A percentile compares a stretch with the other conserved stretches of the same genome.
Conservation (phyloP, 2,329 filamentous ascomycete species). For the Aureobasidium sp. region DNA sequence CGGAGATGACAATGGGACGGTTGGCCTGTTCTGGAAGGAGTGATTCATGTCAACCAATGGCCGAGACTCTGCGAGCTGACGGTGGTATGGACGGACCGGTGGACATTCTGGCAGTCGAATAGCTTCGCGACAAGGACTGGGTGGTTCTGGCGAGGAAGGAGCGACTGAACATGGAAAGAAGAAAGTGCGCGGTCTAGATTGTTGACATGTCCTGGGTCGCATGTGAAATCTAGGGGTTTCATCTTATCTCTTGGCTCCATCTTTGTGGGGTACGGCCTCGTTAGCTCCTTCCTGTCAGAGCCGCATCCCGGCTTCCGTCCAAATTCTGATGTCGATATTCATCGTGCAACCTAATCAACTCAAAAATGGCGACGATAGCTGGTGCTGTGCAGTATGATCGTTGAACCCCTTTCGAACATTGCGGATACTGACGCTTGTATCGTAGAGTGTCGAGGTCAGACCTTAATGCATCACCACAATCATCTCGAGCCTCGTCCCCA, state of each 20-base stretch:
- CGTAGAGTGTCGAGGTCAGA: conserved; percentile 13
- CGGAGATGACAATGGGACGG: conserved; percentile 66
- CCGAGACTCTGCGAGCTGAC: background rate
- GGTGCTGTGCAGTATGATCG: background rate
- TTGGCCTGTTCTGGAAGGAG: conserved; percentile 2
- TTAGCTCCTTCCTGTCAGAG: background rate
- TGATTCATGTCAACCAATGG: conserved; percentile 6
- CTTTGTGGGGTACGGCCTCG: background rate
- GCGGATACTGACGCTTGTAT: background rate
- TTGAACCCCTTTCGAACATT: too few relatives aligned
- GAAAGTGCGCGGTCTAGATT: background rate
- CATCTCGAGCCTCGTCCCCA: conserved; percentile 10
- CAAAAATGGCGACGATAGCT: background rate
- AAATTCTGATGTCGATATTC: background rate
- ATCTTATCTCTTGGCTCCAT: conserved; percentile 9
- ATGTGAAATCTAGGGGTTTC: conserved; percentile 10
- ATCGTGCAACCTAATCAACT: background rate
- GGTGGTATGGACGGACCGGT: conserved; percentile 1
- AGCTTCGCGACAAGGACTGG: background rate
- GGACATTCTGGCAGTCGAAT: conserved; percentile 1
- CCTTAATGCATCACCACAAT: conserved; percentile 14
- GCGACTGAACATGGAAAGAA: conserved; percentile 2
- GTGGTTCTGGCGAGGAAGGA: background rate
- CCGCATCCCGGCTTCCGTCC: background rate
- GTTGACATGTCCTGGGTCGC: background rate